Evolutionary conservation across 2,329 filamentous ascomycete species (phyloP).

Genomic region (Phymatotrichopsis omnivora): DNA sequence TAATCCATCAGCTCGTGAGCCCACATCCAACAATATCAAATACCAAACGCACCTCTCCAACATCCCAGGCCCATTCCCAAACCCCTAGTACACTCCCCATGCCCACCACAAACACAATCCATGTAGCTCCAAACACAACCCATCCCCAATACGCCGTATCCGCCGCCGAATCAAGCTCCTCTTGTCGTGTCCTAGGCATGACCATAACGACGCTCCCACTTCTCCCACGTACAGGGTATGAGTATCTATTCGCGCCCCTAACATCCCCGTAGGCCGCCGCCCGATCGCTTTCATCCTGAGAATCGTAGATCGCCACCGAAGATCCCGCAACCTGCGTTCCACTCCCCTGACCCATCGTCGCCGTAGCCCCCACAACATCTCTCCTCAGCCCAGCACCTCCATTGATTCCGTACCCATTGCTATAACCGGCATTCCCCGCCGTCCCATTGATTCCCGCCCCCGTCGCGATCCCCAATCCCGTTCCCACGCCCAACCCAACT

Average conservation of each 20-base stretch:
- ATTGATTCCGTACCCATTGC: neutral
- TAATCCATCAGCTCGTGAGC: conserved; percentile 12
- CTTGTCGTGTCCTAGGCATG: conserved; percentile 10
- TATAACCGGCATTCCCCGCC: neutral
- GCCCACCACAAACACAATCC: conserved; percentile 90
- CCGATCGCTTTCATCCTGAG: conserved; percentile 10
- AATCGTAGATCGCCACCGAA: conserved; percentile 10
- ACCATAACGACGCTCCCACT: conserved; percentile 17
- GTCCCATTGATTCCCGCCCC: neutral
- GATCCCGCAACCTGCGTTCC: neutral
- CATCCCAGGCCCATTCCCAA: conserved; percentile 99
- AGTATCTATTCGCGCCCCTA: neutral
- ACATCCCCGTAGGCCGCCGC: conserved; percentile 6
- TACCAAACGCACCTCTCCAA: conserved; percentile 36
- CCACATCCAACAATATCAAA: neutral
- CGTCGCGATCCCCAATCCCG: neutral
- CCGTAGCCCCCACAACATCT: conserved; percentile 5
- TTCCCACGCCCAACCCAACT: neutral
- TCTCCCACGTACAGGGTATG: conserved; percentile 13
- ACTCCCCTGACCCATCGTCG: conserved; percentile 5
- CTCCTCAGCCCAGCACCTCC: neutral
- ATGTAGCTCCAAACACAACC: conserved; percentile 81
- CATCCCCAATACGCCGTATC: conserved; percentile 98
- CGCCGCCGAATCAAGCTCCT: conserved; percentile 22
- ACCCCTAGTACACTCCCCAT: conserved; percentile 93